These are phyloP conservation scores for Coleophoma eucalyptorum DNA, from an alignment of 2,329 filamentous ascomycete genomes.

Conservation along the genomic window DNA sequence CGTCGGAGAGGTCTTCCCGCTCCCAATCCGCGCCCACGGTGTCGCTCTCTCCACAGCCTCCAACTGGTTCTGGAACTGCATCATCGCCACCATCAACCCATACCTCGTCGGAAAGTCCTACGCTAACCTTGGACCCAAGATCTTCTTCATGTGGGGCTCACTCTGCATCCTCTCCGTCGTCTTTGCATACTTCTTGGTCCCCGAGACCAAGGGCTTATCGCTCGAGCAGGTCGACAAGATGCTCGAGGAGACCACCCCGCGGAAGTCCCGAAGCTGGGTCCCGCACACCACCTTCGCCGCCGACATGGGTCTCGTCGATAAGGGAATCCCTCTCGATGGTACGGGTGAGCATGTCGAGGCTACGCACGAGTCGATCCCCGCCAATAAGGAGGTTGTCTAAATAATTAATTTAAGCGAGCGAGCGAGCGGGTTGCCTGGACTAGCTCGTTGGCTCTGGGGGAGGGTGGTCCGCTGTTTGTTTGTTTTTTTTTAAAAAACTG, in stretches of 20 bases:
- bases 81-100: conserved; percentile 64
- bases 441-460: too few relatives aligned
- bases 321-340: not conserved
- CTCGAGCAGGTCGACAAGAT: conserved; percentile 69
- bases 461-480: too few relatives aligned
- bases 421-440: too few relatives aligned
- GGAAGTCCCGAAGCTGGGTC: conserved; percentile 11
- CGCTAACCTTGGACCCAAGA: conserved; percentile 6
- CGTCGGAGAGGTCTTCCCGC: conserved; percentile 60
- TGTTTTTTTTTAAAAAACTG: too few relatives aligned
- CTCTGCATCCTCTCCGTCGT: conserved; percentile 48
- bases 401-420: too few relatives aligned
- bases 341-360: not conserved
- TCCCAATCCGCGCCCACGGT: conserved; percentile 76
- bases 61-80: conserved; percentile 86
- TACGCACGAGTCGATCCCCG: not conserved
- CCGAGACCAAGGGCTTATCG: conserved; percentile 68
- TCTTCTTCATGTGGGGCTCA: conserved; percentile 53
- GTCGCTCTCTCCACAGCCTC: conserved; percentile 80
- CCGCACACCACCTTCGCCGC: conserved; percentile 7
- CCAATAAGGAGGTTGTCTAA: not conserved
- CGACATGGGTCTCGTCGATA: conserved; percentile 4
- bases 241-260: conserved; percentile 39
- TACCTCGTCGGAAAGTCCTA: conserved; percentile 57
- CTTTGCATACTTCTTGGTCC: conserved; percentile 55